These are phyloP conservation scores for Cladophialophora exuberans DNA, from an alignment of 2,329 filamentous ascomycete species.

Conservation along the genomic window DNA sequence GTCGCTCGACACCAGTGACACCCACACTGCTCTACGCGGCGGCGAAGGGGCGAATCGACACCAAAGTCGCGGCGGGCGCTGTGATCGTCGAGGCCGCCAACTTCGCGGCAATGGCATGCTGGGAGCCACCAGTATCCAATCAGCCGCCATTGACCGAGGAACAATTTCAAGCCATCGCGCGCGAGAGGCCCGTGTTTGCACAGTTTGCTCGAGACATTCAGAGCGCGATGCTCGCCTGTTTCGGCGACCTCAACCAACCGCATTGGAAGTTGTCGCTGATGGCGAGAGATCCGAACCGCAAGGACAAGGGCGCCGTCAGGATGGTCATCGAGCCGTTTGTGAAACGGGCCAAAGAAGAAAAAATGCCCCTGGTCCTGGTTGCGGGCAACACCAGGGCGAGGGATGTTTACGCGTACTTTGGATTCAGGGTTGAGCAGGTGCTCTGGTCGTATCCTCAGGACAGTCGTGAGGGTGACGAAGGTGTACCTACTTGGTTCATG, in stretches of 20 bases:
- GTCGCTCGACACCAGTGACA: constrained; percentile 6
- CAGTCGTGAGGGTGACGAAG: background rate
- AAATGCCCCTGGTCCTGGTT: constrained; percentile 28
- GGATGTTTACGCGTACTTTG: constrained; percentile 31
- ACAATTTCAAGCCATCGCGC: constrained; percentile 10
- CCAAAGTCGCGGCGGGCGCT: constrained; percentile 18
- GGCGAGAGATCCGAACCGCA: constrained; percentile 26
- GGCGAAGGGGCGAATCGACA: constrained; percentile 12
- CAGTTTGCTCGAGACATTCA: constrained; percentile 19
- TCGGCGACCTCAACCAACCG: constrained; percentile 5
- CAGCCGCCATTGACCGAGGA: constrained; percentile 4
- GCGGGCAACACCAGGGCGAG: constrained; percentile 26
- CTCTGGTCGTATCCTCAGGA: constrained; percentile 10
- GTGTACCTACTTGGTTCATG: constrained; percentile 23
- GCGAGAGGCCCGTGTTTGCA: constrained; percentile 18
- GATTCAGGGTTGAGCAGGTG: constrained; percentile 25
- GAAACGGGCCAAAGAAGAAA: constrained; percentile 18
- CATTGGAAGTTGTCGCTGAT: constrained; percentile 26
- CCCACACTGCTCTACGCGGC: constrained; percentile 15
- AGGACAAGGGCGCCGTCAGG: constrained; percentile 28
- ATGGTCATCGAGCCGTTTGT: constrained; percentile 31
- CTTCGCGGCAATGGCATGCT: constrained; percentile 29
- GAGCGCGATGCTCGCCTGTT: background rate
- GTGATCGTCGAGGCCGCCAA: constrained; percentile 23
- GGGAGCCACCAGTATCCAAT: constrained; percentile 23